phyloP scores from a whole-genome alignment of 148 eudicot genomes.

The Rhododendron mucronatum region DNA sequence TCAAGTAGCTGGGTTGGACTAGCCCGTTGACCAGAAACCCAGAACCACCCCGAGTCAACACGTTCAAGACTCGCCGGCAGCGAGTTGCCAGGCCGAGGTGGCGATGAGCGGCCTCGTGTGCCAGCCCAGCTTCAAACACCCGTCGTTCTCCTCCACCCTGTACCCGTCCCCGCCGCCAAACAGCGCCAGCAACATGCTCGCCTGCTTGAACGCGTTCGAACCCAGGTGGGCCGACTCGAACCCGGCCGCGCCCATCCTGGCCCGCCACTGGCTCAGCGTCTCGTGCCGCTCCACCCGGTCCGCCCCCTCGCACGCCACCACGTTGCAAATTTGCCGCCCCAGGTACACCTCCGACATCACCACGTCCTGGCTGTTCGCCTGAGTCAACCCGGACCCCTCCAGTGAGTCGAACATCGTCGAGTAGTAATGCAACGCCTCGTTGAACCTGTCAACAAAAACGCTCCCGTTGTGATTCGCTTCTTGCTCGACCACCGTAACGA shows the following conservation, averaged over 20 bases:
- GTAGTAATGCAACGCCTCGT: slow-evolving; percentile 73
- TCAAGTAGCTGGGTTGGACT: neutral
- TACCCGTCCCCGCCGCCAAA: slow-evolving; percentile 86
- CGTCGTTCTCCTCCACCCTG: slow-evolving; percentile 74
- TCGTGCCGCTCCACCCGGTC: slow-evolving; percentile 90
- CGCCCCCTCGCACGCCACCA: slow-evolving; percentile 80
- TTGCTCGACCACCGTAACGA: slow-evolving; percentile 73
- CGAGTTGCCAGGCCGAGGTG: slow-evolving; percentile 88
- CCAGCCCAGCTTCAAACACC: slow-evolving; percentile 87
- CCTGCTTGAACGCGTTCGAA: slow-evolving; percentile 82
- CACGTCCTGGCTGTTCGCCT: slow-evolving; percentile 36
- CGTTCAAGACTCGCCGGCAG: slow-evolving; percentile 13
- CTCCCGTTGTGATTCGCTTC: slow-evolving; percentile 75
- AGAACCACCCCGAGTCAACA: slow-evolving; percentile 9
- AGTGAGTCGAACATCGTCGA: slow-evolving; percentile 89
- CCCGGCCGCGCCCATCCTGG: slow-evolving; percentile 50
- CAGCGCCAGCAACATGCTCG: slow-evolving; percentile 59
- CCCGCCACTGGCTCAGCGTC: slow-evolving; percentile 65
- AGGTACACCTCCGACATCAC: slow-evolving; percentile 79
- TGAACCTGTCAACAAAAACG: slow-evolving; percentile 71
- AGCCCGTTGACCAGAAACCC: neutral
- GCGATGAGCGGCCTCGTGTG: slow-evolving; percentile 89
- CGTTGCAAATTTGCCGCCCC: slow-evolving; percentile 85
- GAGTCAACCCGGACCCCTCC: slow-evolving; percentile 51
- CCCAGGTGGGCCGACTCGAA: slow-evolving; percentile 75